phyloP scores from a whole-genome alignment of 2,329 filamentous ascomycete genomes.

The Pseudogymnoascus sp. region DNA sequence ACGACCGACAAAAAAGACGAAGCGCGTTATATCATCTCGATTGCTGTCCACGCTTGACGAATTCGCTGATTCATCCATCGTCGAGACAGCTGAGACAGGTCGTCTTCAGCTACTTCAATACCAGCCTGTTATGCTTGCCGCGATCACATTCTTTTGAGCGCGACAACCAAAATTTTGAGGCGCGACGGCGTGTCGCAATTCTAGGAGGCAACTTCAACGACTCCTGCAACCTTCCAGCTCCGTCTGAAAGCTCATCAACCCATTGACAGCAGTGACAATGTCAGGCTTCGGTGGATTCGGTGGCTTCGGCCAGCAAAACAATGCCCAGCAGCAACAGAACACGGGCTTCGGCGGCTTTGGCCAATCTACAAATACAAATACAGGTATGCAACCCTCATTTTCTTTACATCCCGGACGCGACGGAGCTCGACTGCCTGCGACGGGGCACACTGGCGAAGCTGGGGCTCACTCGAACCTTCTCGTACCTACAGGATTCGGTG shows the following conservation, averaged over 20 bases:
- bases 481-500: constrained; percentile 36
- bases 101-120: constrained; percentile 2
- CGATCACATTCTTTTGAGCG: constrained; percentile 3
- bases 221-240: constrained; percentile 1
- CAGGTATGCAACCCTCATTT: constrained; percentile 28
- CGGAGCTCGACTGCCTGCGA: constrained; percentile 14
- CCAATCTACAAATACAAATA: constrained; percentile 26
- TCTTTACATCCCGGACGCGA: constrained; percentile 13
- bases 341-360: constrained; percentile 51
- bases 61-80: constrained; percentile 7
- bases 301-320: constrained; percentile 55
- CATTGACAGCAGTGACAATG: constrained; percentile 21
- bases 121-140: constrained; percentile 3
- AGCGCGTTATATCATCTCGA: constrained; percentile 6
- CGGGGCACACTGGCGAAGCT: constrained; percentile 21
- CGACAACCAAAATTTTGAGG: constrained; percentile 9
- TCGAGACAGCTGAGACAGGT: constrained; percentile 11
- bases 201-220: neutral
- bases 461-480: constrained; percentile 29
- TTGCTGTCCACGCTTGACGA: constrained; percentile 6
- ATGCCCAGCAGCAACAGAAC: constrained; percentile 35
- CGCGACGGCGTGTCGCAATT: constrained; percentile 8
- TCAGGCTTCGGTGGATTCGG: constrained; percentile 40
- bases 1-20: constrained; percentile 9
- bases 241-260: constrained; percentile 14